phyloP scores from a whole-genome alignment of 2,329 filamentous ascomycete genomes.

The Pseudocercospora vitis region DNA sequence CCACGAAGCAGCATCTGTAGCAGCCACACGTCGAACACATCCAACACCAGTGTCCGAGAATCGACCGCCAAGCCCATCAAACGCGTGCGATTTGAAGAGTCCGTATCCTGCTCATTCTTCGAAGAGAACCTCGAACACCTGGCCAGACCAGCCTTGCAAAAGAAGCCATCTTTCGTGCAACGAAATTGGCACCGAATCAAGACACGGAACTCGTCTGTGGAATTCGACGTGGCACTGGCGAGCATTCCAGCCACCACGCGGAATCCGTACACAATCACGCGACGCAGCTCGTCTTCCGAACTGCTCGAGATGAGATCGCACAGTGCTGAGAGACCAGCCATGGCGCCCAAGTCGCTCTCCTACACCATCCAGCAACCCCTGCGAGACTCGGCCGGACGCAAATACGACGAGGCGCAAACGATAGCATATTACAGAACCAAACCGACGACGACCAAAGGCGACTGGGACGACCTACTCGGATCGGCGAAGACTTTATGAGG shows the following conservation, averaged over 20 bases:
- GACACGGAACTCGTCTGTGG: conserved; percentile 12
- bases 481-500: conserved; percentile 14
- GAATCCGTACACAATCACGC: conserved; percentile 13
- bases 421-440: conserved; percentile 13
- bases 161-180: conserved; percentile 19
- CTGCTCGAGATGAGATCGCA: conserved; percentile 11
- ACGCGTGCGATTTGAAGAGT: conserved; percentile 21
- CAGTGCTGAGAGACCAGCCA: conserved; percentile 1
- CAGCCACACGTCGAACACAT: conserved; percentile 19
- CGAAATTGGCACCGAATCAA: conserved; percentile 21
- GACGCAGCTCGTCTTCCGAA: conserved; percentile 15
- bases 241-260: conserved; percentile 16
- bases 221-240: conserved; percentile 16
- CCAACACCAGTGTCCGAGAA: neutral
- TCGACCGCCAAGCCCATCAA: conserved; percentile 18
- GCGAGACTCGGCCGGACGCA: conserved; percentile 19
- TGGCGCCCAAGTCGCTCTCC: conserved; percentile 4
- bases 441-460: conserved; percentile 16
- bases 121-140: conserved; percentile 17
- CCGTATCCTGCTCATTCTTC: conserved; percentile 23
- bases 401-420: conserved; percentile 21
- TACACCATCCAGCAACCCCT: conserved; percentile 21
- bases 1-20: conserved; percentile 20
- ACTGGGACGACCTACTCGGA: conserved; percentile 21
- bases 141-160: conserved; percentile 9